Conservation (phyloP, 371 early-diverging fungal species). For the Syncephalastrum monosporum region DNA sequence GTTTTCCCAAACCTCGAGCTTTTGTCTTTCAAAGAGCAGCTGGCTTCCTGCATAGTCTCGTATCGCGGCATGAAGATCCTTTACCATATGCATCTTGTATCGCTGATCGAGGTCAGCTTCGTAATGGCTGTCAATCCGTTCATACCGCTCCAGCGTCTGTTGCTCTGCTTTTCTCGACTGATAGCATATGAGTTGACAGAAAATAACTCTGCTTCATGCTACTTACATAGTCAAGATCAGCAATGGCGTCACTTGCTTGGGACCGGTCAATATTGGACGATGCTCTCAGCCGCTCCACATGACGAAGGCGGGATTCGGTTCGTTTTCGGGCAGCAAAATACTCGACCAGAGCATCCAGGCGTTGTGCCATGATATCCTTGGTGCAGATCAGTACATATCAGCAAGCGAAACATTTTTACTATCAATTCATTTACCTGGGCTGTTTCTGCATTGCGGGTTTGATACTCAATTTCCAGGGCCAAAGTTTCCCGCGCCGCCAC, state of each 20-base stretch:
- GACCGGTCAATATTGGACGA: slow-evolving; percentile 38
- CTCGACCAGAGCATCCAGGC: slow-evolving; percentile 25
- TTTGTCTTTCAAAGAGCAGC: slow-evolving; percentile 36
- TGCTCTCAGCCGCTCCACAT: slow-evolving; percentile 41
- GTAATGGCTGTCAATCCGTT: slow-evolving; percentile 32
- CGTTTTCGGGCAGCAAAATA: slow-evolving; percentile 32
- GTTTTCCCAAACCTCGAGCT: slow-evolving; percentile 27
- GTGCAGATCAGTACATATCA: background rate
- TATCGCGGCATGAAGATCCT: slow-evolving; percentile 27
- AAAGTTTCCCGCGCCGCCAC: slow-evolving; percentile 28
- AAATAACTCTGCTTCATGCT: background rate
- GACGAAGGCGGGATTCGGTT: slow-evolving; percentile 33
- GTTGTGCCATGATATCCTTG: slow-evolving; percentile 31
- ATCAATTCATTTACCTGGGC: slow-evolving; percentile 22
- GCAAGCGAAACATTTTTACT: background rate
- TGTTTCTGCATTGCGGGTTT: slow-evolving; percentile 29
- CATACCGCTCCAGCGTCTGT: slow-evolving; percentile 22
- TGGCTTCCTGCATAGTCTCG: slow-evolving; percentile 40
- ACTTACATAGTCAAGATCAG: slow-evolving; percentile 34
- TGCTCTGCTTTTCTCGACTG: slow-evolving; percentile 30
- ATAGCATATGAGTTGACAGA: background rate
- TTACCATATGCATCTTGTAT: slow-evolving; percentile 24
- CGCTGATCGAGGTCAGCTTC: slow-evolving; percentile 30
- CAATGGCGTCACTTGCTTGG: slow-evolving; percentile 38
- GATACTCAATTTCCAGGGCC: slow-evolving; percentile 30